Evolutionary conservation across 768 basidiomycete species (phyloP), one percentile per base, ranked within the genome.

Genomic region (Amanita rimosa): DNA sequence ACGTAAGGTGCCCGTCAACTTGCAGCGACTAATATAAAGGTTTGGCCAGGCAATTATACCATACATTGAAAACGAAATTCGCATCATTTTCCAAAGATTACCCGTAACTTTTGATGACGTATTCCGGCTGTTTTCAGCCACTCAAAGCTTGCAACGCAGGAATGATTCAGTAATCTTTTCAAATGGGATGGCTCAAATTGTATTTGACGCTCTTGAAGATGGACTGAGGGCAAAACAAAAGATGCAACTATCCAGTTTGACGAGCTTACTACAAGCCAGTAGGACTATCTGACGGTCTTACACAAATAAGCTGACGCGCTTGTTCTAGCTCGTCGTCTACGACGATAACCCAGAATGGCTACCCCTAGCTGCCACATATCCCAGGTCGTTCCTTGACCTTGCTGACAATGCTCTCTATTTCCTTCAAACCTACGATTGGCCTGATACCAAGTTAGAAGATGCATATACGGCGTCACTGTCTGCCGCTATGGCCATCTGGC

Each of bases 21-120:
- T 52, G 36, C 26, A 17, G 46, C 48, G 17, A 42, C 27, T 26
- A 21, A 44, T 46, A 10, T 46, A 50, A 53, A 31, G 39, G 48
- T 19, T 11, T 14, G 45, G 14, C 48, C 44, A 84, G 85, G 82
- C 83, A 34, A 59, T 89, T 41, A 57, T 86, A 9, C 54, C 65
- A 2, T 76, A 73, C 54, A 56, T 73, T n/a, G 83, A 85, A 52
- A 76, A 72, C 3, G 65, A 79, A n/a, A 62, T 88, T 17, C 70
- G 83, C 40, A 69, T 72, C 2, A 62, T 70, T 11, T 57, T 84
- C 44, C 67, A 67, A 33, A 72, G 81, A 46, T 70, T 78, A 10
- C 56, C 61, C 37, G 68, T 83, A n/a, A 64, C 65, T 7, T 59
- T 64, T 3, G 53, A 59, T 21, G 68, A 67, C 44, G 58, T 85